Evolutionary conservation across 176 grass and related monocot species (phyloP).

Genomic region (Dendrocalamus sinicus): DNA sequence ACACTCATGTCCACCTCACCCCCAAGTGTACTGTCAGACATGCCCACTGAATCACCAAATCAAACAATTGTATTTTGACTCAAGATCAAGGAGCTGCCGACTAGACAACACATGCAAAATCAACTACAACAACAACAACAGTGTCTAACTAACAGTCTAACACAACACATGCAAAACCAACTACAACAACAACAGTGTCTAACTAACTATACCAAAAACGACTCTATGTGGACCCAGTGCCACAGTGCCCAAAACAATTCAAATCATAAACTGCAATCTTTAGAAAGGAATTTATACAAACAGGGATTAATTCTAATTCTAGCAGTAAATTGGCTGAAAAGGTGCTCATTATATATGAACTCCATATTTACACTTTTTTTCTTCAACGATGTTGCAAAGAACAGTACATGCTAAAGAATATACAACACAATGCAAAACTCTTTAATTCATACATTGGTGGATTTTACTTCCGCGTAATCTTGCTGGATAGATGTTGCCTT

Average conservation of each 20-base stretch:
- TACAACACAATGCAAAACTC: background rate
- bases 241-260: background rate
- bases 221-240: background rate
- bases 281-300: constrained; percentile 22
- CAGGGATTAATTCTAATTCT: background rate
- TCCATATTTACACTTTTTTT: background rate
- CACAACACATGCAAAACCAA: background rate
- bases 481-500: constrained; percentile 98
- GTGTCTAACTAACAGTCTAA: no score
- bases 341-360: background rate
- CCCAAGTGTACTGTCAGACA: constrained; percentile 6
- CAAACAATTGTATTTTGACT: constrained; percentile 12
- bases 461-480: constrained; percentile 97
- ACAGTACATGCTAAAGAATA: background rate
- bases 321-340: constrained; percentile 18
- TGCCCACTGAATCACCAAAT: background rate
- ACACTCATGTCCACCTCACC: background rate
- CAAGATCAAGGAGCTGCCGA: background rate
- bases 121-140: no score
- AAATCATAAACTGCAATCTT: background rate
- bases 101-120: background rate
- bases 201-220: background rate
- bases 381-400: background rate
- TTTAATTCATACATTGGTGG: constrained; percentile 58
- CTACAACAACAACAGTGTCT: background rate